Conservation (phyloP, 768 basidiomycete genomes). For the Mrakia hoshinonis region DNA sequence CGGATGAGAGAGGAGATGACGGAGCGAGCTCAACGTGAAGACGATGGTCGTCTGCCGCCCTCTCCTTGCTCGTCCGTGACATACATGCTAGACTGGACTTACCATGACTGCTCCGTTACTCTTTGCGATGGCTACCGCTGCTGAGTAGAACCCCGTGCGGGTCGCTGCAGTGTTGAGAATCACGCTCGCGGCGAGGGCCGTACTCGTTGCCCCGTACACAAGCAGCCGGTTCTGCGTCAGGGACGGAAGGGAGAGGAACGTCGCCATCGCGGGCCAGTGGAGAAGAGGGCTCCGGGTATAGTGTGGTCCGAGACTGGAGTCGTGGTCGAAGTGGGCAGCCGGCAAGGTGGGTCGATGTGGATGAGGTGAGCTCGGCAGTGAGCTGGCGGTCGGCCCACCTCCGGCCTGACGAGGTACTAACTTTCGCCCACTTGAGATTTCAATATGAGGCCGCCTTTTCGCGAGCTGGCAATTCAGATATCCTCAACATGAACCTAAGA, state of each 20-base stretch:
- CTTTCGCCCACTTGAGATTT: too few relatives aligned
- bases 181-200: conserved; percentile 57
- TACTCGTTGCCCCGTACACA: conserved; percentile 4
- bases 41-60: not conserved
- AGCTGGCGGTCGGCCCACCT: too few relatives aligned
- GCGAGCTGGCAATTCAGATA: too few relatives aligned
- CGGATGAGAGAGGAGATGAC: not conserved
- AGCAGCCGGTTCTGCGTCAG: conserved; percentile 7
- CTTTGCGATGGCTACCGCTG: conserved; percentile 83
- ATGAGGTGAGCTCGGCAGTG: too few relatives aligned
- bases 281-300: too few relatives aligned
- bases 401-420: too few relatives aligned
- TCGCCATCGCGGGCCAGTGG: not conserved
- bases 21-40: conserved; percentile 11
- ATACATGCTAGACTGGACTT: conserved; percentile 34
- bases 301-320: too few relatives aligned
- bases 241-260: not conserved
- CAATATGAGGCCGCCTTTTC: too few relatives aligned
- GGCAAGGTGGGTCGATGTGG: too few relatives aligned
- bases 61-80: not conserved
- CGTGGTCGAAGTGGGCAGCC: too few relatives aligned
- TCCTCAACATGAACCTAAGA: too few relatives aligned
- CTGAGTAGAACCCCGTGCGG: conserved; percentile 87
- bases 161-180: conserved; percentile 70
- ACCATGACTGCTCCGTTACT: conserved; percentile 90